These are phyloP conservation scores for Candida neerlandica DNA, from an alignment of 1,139 yeast genomes.

Conservation along the genomic window DNA sequence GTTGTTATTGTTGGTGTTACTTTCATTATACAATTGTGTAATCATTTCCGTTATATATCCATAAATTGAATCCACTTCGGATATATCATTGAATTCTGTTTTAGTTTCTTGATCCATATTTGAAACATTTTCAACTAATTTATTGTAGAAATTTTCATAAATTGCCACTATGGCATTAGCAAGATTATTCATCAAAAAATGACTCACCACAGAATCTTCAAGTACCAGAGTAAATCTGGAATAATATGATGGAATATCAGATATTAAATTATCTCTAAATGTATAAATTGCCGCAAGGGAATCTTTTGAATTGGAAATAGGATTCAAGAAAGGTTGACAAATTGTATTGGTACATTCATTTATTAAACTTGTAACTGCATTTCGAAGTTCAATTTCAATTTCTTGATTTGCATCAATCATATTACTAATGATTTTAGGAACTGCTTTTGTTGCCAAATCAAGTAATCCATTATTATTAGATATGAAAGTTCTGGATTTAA, in stretches of 20 bases:
- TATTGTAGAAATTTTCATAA: slow-evolving; percentile 34
- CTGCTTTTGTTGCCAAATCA: slow-evolving; percentile 66
- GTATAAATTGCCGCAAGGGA: slow-evolving; percentile 25
- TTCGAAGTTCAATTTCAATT: slow-evolving; percentile 70
- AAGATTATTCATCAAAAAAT: slow-evolving; percentile 36
- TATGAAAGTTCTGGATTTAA: slow-evolving; percentile 39
- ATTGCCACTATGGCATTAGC: slow-evolving; percentile 31
- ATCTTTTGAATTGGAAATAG: slow-evolving; percentile 19
- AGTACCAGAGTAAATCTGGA: slow-evolving; percentile 52
- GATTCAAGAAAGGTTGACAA: slow-evolving; percentile 31
- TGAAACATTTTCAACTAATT: slow-evolving; percentile 19
- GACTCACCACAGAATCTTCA: slow-evolving; percentile 36
- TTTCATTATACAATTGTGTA: slow-evolving; percentile 23
- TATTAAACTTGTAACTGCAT: slow-evolving; percentile 65
- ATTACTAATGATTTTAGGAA: slow-evolving; percentile 81
- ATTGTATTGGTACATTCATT: slow-evolving; percentile 40
- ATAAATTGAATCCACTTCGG: slow-evolving; percentile 60
- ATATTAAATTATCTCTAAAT: slow-evolving; percentile 53
- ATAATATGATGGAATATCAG: slow-evolving; percentile 58
- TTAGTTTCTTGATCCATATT: slow-evolving; percentile 18
- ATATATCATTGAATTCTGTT: slow-evolving; percentile 36
- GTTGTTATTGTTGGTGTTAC: too few relatives aligned
- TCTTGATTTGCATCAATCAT: slow-evolving; percentile 86
- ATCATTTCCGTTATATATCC: slow-evolving; percentile 38
- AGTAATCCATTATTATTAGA: slow-evolving; percentile 48